These are phyloP conservation scores for Stropharia rugosoannulata DNA, from an alignment of 768 basidiomycete genomes.

Conservation along the genomic window DNA sequence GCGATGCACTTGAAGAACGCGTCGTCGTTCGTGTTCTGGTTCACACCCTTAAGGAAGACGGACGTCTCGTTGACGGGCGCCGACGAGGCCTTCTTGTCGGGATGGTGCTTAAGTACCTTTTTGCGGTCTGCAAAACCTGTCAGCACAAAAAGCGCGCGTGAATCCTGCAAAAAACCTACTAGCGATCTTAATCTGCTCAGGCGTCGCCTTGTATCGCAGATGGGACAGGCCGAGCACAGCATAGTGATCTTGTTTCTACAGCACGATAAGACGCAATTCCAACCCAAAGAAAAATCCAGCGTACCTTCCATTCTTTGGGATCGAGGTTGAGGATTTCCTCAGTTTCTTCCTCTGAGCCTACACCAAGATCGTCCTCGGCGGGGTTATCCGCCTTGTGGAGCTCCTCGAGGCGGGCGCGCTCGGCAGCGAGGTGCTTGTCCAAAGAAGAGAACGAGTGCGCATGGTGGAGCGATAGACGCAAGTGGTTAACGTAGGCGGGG, in stretches of 20 bases:
- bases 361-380: slow-evolving; percentile 84
- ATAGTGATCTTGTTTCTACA: slow-evolving; percentile 97
- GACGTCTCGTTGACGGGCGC: slow-evolving; percentile 27
- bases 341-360: slow-evolving; percentile 88
- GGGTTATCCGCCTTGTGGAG: slow-evolving; percentile 43
- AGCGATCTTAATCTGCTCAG: slow-evolving; percentile 94
- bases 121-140: slow-evolving; percentile 74
- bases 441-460: slow-evolving; percentile 81
- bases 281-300: not conserved
- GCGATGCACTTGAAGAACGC: slow-evolving; percentile 99
- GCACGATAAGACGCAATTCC: not conserved
- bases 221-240: slow-evolving; percentile 93
- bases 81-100: slow-evolving; percentile 81
- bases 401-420: slow-evolving; percentile 44
- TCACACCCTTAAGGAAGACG: slow-evolving; percentile 48
- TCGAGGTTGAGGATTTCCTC: slow-evolving; percentile 71
- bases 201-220: slow-evolving; percentile 81
- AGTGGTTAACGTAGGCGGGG: slow-evolving; percentile 81
- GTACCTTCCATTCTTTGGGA: slow-evolving; percentile 97
- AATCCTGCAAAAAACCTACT: slow-evolving; percentile 55
- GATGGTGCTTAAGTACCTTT: slow-evolving; percentile 98
- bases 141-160: not conserved
- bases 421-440: slow-evolving; percentile 58
- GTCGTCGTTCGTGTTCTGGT: slow-evolving; percentile 91
- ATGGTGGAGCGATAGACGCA: slow-evolving; percentile 72